Evolutionary conservation across 495 filamentous ascomycete species (phyloP), one percentile per base, ranked within the genome.

Genomic region (Hypoxylon crocopeplum): DNA sequence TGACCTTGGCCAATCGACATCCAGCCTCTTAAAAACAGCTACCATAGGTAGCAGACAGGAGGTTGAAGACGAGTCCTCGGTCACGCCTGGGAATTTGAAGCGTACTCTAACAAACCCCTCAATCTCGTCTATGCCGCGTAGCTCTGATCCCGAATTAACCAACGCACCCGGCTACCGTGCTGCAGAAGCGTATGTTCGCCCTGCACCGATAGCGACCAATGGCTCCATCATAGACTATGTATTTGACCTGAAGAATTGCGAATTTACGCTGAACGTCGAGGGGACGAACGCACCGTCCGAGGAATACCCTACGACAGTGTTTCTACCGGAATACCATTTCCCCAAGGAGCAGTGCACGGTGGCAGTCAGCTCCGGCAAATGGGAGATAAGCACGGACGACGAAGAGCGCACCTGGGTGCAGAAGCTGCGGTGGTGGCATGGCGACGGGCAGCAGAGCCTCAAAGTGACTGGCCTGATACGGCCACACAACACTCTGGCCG

Each of bases 251-350:
- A 79, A 79, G 15, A 89, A 82, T 39, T 88, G 85, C 69, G 79
- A 79, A n/a, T 96, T 96, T 61, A 84, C 80, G 12, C 75, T 95
- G 60, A 79, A 81, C 8, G 64, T 94, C 19, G 72, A 82, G 6
- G 86, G 85, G 6, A 68, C 77, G 12, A 70, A 73, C 11, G 66
- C 79, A 1, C 79, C 81, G 3, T 66, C 74, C 0, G 76, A 88
- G 32, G 84, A 87, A 0, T 69, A 75, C 7, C 90, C 93, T 1
- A 98, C 93, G 0, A 86, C 91, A 51, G 84, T 97, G 8, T 96
- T 90, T 67, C 77, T 98, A 0, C 94, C 94, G 0, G 90, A 92
- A 20, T 97, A 92, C 69, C 94, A 98, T 75, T 98, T 97, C 69
- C 93, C 95, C 4, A 84, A 84, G 27, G 80, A 82, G 5, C 75